Evolutionary conservation across 345 rosid species (phyloP), one percentile per base, ranked within the genome.

Genomic region (Chamaenerion angustifolium): DNA sequence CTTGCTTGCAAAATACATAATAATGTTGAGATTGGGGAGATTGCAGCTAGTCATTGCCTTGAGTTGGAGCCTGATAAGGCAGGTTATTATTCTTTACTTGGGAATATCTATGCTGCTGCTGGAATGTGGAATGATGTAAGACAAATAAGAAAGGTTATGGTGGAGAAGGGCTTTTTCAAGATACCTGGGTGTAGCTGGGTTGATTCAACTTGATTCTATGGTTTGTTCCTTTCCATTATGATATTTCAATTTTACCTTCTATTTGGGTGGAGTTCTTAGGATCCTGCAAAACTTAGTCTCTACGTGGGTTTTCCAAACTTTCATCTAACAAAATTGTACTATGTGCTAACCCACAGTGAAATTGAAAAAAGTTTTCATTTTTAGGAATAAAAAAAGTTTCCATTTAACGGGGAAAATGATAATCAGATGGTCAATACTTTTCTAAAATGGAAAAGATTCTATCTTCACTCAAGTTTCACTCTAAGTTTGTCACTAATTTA

Each of bases 341-440:
- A 23, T 23, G 5, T 5, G 2, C 27, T 2, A 23, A 23, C 2
- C 27, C 5, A 23, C 27, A 2, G 27, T 23, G 27, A 23, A 23
- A 23, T 2, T 23, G 27, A n/a, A n/a, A n/a, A n/a, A 23, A 23
- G 27, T 23, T 23, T 5, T 23, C 27, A 23, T 23, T 23, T 23
- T 5, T 2, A 23, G 27, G 5, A 23, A 5, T 2, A 23, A 23
- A 23, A 23, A 23, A 23, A 23, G 27, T 23, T 23, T 2, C 5
- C 27, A 5, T 23, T 16, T 5, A 12, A 8, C n/a, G 88, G 90
- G 92, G 61, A 85, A 79, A 25, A 64, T 88, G 74, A 79, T 77
- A 23, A 23, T 23, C 27, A 23, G 27, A 2, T 23, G 5, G 27
- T 23, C 27, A 23, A 23, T 5, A 23, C 3, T 23, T 23, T 2